Conservation (phyloP, 2,329 filamentous ascomycete genomes). For the Verticillium zaregamsianum region DNA sequence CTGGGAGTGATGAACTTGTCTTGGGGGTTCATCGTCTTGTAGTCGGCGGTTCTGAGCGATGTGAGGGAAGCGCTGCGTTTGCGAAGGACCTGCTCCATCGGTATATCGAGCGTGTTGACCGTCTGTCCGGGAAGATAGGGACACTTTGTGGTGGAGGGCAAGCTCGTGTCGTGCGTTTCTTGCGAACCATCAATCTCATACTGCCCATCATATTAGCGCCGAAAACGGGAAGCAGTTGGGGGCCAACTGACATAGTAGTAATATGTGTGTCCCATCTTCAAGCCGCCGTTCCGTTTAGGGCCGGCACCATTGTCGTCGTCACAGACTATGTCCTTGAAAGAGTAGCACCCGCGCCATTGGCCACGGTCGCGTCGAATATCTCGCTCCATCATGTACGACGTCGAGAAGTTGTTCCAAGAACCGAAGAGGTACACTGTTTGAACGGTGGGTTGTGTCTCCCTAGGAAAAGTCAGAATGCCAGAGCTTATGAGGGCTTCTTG, state of each 20-base stretch:
- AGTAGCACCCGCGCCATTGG: constrained; percentile 84
- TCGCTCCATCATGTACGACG: constrained; percentile 73
- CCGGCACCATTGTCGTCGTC: constrained; percentile 58
- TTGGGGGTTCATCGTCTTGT: constrained; percentile 72
- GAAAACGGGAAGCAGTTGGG: constrained; percentile 9
- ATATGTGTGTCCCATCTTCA: constrained; percentile 90
- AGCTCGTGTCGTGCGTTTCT: constrained; percentile 69
- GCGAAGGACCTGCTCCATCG: constrained; percentile 59
- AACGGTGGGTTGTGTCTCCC: constrained; percentile 56
- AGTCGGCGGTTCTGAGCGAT: constrained; percentile 53
- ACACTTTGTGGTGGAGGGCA: constrained; percentile 73
- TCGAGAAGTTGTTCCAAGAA: constrained; percentile 92
- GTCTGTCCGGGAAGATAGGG: constrained; percentile 84
- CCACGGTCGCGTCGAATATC: constrained; percentile 70
- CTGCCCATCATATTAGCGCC: constrained; percentile 39
- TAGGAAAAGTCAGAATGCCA: constrained; percentile 20
- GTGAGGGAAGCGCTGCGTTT: constrained; percentile 62
- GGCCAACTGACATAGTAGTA: constrained; percentile 80
- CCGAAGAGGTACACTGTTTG: constrained; percentile 76
- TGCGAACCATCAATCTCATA: constrained; percentile 77
- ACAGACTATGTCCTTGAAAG: constrained; percentile 79
- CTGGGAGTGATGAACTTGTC: constrained; percentile 72
- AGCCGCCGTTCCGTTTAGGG: constrained; percentile 65
- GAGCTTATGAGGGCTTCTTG: background rate
- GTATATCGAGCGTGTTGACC: constrained; percentile 80